Percentiles rank a stretch among this genome's conserved stretches.
phyloP scores from a whole-genome alignment of 495 filamentous ascomycete genomes.

The Penicillium maclennaniae region DNA sequence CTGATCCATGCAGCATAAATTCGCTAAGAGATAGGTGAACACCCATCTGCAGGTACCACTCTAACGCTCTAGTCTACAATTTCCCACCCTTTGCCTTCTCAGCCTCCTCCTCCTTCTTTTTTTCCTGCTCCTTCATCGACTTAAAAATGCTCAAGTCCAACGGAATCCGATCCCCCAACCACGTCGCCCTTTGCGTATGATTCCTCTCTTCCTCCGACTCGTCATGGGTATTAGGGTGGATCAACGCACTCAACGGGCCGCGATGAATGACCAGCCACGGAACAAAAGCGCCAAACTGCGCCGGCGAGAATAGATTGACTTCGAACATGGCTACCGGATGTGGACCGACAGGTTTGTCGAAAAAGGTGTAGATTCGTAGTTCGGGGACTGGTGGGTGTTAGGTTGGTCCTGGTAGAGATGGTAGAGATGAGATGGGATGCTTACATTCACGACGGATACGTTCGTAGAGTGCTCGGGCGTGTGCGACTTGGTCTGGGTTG shows the following conservation, averaged over 20 bases:
- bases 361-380: conserved; percentile 75
- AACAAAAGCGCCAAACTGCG: conserved; percentile 84
- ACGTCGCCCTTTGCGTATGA: conserved; percentile 77
- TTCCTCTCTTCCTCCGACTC: conserved; percentile 52
- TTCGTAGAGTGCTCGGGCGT: conserved; percentile 69
- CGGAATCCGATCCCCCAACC: conserved; percentile 73
- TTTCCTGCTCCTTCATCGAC: conserved; percentile 30
- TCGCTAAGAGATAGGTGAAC: too few species aligned
- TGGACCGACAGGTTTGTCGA: conserved; percentile 73
- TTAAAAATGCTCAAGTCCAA: conserved; percentile 64
- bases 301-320: conserved; percentile 80
- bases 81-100: conserved; percentile 6
- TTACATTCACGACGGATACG: conserved; percentile 77
- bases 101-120: conserved; percentile 13
- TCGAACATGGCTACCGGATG: conserved; percentile 88
- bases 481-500: conserved; percentile 57
- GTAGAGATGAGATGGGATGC: conserved; percentile 7
- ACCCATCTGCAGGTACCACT: too few species aligned
- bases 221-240: conserved; percentile 75
- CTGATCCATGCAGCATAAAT: neutral
- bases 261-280: conserved; percentile 81
- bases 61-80: conserved; percentile 2
- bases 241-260: conserved; percentile 71
- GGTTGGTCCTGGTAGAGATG: neutral
- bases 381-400: conserved; percentile 62